Conservation (phyloP, 148 eudicot genomes). For the Pharnaceum exiguum region DNA sequence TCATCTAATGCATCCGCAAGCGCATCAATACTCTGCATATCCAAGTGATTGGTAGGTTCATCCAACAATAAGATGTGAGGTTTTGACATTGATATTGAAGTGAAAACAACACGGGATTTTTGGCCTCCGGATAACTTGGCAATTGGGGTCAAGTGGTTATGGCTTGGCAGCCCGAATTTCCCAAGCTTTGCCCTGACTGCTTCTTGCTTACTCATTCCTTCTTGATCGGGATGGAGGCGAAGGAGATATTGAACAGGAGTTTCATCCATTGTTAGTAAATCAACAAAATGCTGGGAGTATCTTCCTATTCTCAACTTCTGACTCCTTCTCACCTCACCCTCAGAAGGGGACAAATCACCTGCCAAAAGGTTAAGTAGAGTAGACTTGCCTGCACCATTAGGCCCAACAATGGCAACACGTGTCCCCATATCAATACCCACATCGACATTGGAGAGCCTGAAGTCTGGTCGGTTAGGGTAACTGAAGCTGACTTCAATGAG, state of each 20-base stretch:
- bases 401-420: constrained; percentile 71
- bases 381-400: constrained; percentile 72
- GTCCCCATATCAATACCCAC: constrained; percentile 80
- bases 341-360: constrained; percentile 51
- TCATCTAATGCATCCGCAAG: constrained; percentile 69
- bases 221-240: constrained; percentile 68
- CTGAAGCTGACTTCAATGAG: constrained; percentile 63
- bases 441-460: constrained; percentile 53
- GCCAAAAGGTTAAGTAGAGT: constrained; percentile 67
- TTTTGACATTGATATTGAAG: constrained; percentile 77
- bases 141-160: constrained; percentile 63
- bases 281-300: constrained; percentile 68
- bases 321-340: constrained; percentile 63
- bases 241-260: constrained; percentile 64
- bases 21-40: constrained; percentile 78
- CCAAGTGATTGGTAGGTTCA: constrained; percentile 68
- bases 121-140: constrained; percentile 70
- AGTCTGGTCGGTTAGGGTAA: constrained; percentile 57
- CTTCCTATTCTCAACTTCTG: constrained; percentile 68
- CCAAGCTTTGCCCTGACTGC: constrained; percentile 79
- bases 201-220: constrained; percentile 71
- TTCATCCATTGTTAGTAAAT: constrained; percentile 62
- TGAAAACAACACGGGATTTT: constrained; percentile 60
- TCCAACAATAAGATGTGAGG: constrained; percentile 61
- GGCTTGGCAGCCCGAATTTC: constrained; percentile 68